Percentiles rank a stretch among this genome's conserved stretches.
phyloP scores from a whole-genome alignment of 164 flowering plant species.

The Magnolia kwangsiensis region DNA sequence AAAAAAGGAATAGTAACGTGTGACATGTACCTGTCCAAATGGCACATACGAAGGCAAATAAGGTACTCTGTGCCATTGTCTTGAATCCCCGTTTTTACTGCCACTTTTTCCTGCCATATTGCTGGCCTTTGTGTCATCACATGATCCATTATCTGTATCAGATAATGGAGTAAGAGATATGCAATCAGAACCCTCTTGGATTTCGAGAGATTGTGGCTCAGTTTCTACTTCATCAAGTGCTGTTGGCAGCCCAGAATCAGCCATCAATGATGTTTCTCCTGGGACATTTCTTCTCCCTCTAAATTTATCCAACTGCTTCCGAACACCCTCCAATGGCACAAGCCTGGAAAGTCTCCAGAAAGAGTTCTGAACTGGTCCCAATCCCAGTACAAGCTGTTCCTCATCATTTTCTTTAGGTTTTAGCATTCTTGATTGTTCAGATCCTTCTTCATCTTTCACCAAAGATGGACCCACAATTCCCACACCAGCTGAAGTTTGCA shows the following conservation, averaged over 20 bases:
- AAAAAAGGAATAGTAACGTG: background rate
- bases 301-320: conserved; percentile 46
- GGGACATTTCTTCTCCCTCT: conserved; percentile 38
- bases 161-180: conserved; percentile 78
- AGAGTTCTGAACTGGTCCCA: conserved; percentile 87
- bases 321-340: conserved; percentile 77
- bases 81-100: conserved; percentile 23
- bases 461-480: conserved; percentile 20
- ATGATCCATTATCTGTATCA: conserved; percentile 30
- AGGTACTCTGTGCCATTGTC: conserved; percentile 75
- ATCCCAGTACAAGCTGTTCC: conserved; percentile 83
- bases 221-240: conserved; percentile 47
- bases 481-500: conserved; percentile 26
- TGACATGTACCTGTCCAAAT: conserved; percentile 74
- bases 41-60: conserved; percentile 92
- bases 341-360: conserved; percentile 95
- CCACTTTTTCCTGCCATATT: conserved; percentile 31
- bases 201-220: conserved; percentile 81
- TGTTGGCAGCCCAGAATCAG: conserved; percentile 33
- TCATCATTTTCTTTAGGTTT: conserved; percentile 47
- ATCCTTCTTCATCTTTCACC: conserved; percentile 24
- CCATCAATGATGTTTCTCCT: conserved; percentile 28
- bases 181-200: conserved; percentile 85
- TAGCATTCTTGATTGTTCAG: conserved; percentile 30
- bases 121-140: conserved; percentile 29